Base-by-base conservation (phyloP, 805 yeast species). In the Lipomyces starkeyi region DNA sequence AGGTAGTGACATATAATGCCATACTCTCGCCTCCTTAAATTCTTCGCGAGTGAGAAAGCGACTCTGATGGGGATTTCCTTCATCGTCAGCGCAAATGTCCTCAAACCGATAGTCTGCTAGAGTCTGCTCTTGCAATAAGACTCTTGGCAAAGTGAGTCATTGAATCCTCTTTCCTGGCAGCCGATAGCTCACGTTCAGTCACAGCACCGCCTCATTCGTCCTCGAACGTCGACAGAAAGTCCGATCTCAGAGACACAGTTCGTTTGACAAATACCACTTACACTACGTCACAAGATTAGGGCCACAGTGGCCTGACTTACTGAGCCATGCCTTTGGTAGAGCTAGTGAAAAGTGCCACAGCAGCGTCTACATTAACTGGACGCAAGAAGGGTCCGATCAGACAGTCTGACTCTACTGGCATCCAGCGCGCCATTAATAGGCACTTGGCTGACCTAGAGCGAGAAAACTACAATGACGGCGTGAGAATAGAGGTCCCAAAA, bases 381-480 rank as follows among this genome's bases (percentile, higher is more conserved):
- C 62, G 43, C 40, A 25, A 25, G 35, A 32, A 25, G 27, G 20
- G 9, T 25, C 56, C 35, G 47, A 57, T 37, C 54, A 17, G 49
- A 17, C 62, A 58, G 55, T 58, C 54, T 37, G 58, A 52, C 22
- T 29, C 65, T 2, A 59, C 65, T 9, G 56, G 62, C 17, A 52
- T 67, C 47, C 61, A 47, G 58, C 64, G 68, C n/a, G 71, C 72
- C 8, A 37, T 53, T 17, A 60, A 57, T n/a, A 61, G 70, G 6
- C 67, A 66, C 4, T 59, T 69, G 8, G 67, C 65, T 1, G 81
- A 79, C 52, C 73, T 79, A 35, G 80, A 79, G 56, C 66, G 78
- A 9, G 81, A 79, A 62, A 79, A 79, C 63, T 78, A 79, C 63
- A 77, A 77, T 58, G 81, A 79, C 27, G 63, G 66, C 13, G 77